A percentile compares a stretch with the other conserved stretches of the same genome.
Evolutionary conservation across 208 protist genomes (phyloP).

Genomic region (Blechomonas ayalai): DNA sequence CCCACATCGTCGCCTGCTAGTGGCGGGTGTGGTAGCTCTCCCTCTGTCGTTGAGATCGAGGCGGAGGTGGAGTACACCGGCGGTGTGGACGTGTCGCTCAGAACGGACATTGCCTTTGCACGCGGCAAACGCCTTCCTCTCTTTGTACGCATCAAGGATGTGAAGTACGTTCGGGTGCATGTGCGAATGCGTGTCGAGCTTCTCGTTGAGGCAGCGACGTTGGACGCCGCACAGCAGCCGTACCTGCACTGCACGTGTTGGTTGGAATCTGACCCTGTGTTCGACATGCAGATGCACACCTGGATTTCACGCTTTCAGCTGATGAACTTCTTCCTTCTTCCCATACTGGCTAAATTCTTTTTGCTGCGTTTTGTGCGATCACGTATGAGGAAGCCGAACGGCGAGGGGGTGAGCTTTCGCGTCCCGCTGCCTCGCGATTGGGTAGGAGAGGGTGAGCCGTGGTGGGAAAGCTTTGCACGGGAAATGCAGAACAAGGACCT

Average conservation of each 20-base stretch:
- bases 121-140: conserved; percentile 70
- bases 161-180: conserved; percentile 35
- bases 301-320: conserved; percentile 53
- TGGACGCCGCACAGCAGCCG: conserved; percentile 54
- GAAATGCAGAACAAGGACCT: conserved; percentile 27
- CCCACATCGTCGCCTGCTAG: too few relatives aligned
- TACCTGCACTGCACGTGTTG: conserved; percentile 61
- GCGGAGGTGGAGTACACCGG: conserved; percentile 78
- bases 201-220: conserved; percentile 53
- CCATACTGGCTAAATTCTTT: conserved; percentile 51
- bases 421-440: conserved; percentile 52
- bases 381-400: conserved; percentile 19
- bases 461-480: conserved; percentile 18
- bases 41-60: conserved; percentile 50
- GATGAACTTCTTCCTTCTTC: conserved; percentile 62
- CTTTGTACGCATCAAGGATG: conserved; percentile 47
- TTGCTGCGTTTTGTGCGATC: conserved; percentile 51
- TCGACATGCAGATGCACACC: conserved; percentile 63
- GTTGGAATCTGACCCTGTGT: conserved; percentile 78
- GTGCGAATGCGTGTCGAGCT: conserved; percentile 43
- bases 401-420: conserved; percentile 25
- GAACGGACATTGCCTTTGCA: conserved; percentile 57
- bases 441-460: conserved; percentile 53
- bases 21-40: neutral
- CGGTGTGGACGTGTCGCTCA: conserved; percentile 45